Percentiles rank a stretch among this genome's conserved stretches.
These are phyloP conservation scores for Penicillium expansum DNA, from an alignment of 2,329 filamentous ascomycete species.

Conservation along the genomic window DNA sequence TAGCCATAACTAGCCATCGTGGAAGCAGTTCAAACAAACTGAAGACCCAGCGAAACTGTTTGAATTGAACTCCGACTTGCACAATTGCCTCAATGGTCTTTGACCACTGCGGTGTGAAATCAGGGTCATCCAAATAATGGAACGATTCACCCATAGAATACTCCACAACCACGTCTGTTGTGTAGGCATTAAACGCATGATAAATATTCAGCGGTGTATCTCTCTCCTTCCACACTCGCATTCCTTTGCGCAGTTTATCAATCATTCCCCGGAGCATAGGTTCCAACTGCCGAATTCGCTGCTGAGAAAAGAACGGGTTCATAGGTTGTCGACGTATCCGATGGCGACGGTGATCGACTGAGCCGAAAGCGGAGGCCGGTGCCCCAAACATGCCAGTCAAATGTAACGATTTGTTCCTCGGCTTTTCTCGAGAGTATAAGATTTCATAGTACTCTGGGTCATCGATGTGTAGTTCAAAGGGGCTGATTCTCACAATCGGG, in stretches of 20 bases:
- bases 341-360: constrained; percentile 32
- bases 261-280: constrained; percentile 23
- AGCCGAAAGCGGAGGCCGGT: constrained; percentile 33
- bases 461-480: constrained; percentile 33
- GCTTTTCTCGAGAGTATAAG: constrained; percentile 26
- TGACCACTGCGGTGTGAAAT: constrained; percentile 33
- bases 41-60: constrained; percentile 23
- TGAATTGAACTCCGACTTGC: constrained; percentile 20
- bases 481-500: no score
- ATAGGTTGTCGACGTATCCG: constrained; percentile 33
- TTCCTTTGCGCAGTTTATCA: constrained; percentile 25
- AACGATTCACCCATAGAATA: constrained; percentile 38
- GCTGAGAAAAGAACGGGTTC: constrained; percentile 37
- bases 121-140: constrained; percentile 32
- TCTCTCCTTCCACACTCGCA: constrained; percentile 20
- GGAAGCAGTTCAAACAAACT: constrained; percentile 22
- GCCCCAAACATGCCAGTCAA: constrained; percentile 30
- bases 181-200: no score
- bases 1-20: constrained; percentile 14
- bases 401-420: constrained; percentile 32
- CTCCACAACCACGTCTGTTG: constrained; percentile 47
- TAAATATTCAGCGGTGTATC: constrained; percentile 22
- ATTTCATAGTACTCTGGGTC: constrained; percentile 25
- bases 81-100: constrained; percentile 28
- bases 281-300: constrained; percentile 27